Evolutionary conservation across 169 alveolate species (phyloP).

Genomic region (Prorocentrum cordatum): DNA sequence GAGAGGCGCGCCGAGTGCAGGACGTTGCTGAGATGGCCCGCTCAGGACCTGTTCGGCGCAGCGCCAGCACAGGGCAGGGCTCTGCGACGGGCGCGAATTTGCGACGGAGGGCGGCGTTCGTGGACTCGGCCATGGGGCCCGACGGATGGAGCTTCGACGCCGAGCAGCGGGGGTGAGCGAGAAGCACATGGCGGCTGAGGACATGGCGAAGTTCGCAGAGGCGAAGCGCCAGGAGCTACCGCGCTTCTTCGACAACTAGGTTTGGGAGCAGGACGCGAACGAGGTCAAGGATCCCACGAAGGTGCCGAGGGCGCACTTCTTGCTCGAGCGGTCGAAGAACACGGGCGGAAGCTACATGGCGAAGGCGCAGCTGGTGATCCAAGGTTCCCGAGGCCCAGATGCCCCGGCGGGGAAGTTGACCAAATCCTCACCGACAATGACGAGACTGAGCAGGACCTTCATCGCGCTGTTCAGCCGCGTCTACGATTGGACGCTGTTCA

Average conservation of each 20-base stretch:
- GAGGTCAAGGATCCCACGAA: background rate
- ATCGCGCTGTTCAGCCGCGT: background rate
- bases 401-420: background rate
- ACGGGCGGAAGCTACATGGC: background rate
- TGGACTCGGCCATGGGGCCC: too few species aligned
- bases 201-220: background rate
- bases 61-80: too few species aligned
- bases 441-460: background rate
- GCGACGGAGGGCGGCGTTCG: too few species aligned
- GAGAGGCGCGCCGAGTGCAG: too few species aligned
- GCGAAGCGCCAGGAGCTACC: background rate
- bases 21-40: too few species aligned
- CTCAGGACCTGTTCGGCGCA: too few species aligned
- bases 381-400: slow-evolving; percentile 1
- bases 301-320: background rate
- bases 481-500: background rate
- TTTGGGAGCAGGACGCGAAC: background rate
- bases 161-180: too few species aligned
- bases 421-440: background rate
- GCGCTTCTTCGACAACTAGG: background rate
- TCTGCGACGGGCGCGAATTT: too few species aligned
- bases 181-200: background rate
- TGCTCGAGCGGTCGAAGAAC: background rate
- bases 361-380: background rate
- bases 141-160: too few species aligned